These are phyloP conservation scores for Diddensiella santjacobensis DNA, from an alignment of 805 yeast species.

Conservation along the genomic window DNA sequence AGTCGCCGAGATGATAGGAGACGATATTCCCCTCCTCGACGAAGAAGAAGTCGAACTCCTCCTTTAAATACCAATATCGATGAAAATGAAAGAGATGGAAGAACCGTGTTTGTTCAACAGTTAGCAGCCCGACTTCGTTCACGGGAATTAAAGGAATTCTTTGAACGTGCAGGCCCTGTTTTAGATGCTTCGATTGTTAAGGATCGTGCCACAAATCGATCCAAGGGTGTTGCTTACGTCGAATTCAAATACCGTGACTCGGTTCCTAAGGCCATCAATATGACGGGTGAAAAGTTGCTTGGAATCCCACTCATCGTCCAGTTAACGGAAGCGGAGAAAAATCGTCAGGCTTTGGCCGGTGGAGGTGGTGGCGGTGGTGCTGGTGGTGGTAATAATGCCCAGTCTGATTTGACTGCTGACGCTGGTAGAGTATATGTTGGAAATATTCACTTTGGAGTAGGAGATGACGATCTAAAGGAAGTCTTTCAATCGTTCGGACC, in stretches of 20 bases:
- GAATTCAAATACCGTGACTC: constrained; percentile 31
- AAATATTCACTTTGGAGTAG: constrained; percentile 34
- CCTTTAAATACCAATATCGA: background rate
- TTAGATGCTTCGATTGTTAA: constrained; percentile 35
- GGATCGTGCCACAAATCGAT: constrained; percentile 30
- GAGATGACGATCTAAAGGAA: constrained; percentile 67
- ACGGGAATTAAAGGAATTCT: constrained; percentile 31
- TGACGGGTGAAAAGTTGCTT: constrained; percentile 33
- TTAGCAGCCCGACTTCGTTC: constrained; percentile 33
- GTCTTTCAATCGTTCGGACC: constrained; percentile 68
- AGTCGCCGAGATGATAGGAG: constrained; percentile 1
- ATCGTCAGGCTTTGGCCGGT: constrained; percentile 28
- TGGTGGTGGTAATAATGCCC: constrained; percentile 4
- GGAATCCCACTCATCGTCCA: constrained; percentile 35
- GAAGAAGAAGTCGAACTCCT: background rate
- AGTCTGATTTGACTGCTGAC: background rate
- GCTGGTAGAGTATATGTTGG: constrained; percentile 27
- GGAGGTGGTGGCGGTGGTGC: too few relatives aligned
- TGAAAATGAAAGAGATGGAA: constrained; percentile 27
- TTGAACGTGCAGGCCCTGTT: constrained; percentile 32
- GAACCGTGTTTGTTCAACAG: constrained; percentile 37
- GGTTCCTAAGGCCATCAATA: constrained; percentile 30
- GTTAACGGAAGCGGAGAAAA: constrained; percentile 34
- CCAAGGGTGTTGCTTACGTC: constrained; percentile 37
- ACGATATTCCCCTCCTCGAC: background rate